Conservation (phyloP, 1,139 yeast species). For the Blastobotrys serpentis region DNA sequence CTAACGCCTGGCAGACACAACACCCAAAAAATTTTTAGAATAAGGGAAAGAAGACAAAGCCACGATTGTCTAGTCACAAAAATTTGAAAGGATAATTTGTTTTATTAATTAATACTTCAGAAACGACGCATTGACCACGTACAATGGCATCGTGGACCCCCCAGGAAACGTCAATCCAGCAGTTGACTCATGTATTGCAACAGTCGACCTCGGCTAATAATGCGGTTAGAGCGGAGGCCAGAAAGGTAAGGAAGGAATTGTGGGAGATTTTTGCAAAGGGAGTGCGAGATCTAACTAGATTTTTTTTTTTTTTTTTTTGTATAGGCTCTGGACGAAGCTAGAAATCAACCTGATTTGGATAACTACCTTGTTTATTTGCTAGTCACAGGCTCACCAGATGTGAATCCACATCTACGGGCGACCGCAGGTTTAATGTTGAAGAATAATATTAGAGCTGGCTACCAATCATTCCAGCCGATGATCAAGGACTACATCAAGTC, state of each 20-base stretch:
- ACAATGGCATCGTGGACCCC: slow-evolving; percentile 55
- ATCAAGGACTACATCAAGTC: slow-evolving; percentile 57
- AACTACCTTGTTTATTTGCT: slow-evolving; percentile 74
- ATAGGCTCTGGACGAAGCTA: slow-evolving; percentile 64
- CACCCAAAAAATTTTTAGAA: background rate
- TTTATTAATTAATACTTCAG: background rate
- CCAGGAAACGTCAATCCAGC: slow-evolving; percentile 58
- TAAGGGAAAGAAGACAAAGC: background rate
- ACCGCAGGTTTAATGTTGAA: slow-evolving; percentile 87
- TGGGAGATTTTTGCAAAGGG: too few relatives aligned
- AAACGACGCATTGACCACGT: slow-evolving; percentile 7
- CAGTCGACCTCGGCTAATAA: slow-evolving; percentile 65
- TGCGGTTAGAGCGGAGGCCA: slow-evolving; percentile 55
- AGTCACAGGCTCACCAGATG: slow-evolving; percentile 49
- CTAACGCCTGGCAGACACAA: background rate
- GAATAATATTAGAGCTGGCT: slow-evolving; percentile 54
- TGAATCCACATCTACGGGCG: slow-evolving; percentile 65
- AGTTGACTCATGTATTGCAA: slow-evolving; percentile 59
- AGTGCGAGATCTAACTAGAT: too few relatives aligned
- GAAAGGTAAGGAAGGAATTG: slow-evolving; percentile 23
- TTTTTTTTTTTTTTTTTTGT: too few relatives aligned
- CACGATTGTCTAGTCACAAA: too few relatives aligned
- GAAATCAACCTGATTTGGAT: slow-evolving; percentile 68
- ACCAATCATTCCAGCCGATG: slow-evolving; percentile 32
- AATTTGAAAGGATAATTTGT: too few relatives aligned